These are phyloP conservation scores for Psophocarpus tetragonolobus DNA, from an alignment of 306 rosid genomes.

Conservation along the genomic window DNA sequence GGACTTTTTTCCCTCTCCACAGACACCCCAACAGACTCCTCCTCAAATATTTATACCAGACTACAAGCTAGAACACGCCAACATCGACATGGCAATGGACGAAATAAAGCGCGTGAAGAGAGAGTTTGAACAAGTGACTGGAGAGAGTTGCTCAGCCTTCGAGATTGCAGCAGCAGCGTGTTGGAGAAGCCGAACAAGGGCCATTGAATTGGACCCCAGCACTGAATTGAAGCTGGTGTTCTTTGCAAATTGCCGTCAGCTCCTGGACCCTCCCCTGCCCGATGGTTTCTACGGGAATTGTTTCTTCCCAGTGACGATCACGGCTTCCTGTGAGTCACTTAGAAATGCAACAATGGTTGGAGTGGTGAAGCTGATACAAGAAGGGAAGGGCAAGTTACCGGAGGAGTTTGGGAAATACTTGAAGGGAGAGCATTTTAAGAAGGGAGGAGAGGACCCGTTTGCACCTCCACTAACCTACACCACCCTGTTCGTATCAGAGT, in stretches of 20 bases:
- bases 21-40: neutral
- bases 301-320: constrained; percentile 66
- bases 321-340: constrained; percentile 37
- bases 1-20: constrained; percentile 44
- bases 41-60: constrained; percentile 37
- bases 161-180: constrained; percentile 63
- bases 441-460: constrained; percentile 52
- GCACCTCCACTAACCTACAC: constrained; percentile 53
- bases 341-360: constrained; percentile 25
- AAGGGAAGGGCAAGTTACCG: constrained; percentile 54
- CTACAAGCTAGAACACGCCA: constrained; percentile 49
- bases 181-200: constrained; percentile 64
- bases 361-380: constrained; percentile 63
- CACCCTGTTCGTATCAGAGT: constrained; percentile 68
- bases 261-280: constrained; percentile 68
- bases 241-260: constrained; percentile 75
- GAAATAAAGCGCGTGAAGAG: constrained; percentile 49
- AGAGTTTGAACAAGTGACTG: constrained; percentile 47
- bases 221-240: constrained; percentile 51
- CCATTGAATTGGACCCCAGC: constrained; percentile 24
- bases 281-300: constrained; percentile 84
- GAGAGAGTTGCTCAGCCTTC: constrained; percentile 60
- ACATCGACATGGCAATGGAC: constrained; percentile 52
- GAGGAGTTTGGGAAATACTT: constrained; percentile 52
- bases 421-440: constrained; percentile 34